A percentile compares a stretch with the other conserved stretches of the same genome.
Evolutionary conservation across 1,284 basidiomycete species (phyloP).

Genomic region (Tylopilus sp.): DNA sequence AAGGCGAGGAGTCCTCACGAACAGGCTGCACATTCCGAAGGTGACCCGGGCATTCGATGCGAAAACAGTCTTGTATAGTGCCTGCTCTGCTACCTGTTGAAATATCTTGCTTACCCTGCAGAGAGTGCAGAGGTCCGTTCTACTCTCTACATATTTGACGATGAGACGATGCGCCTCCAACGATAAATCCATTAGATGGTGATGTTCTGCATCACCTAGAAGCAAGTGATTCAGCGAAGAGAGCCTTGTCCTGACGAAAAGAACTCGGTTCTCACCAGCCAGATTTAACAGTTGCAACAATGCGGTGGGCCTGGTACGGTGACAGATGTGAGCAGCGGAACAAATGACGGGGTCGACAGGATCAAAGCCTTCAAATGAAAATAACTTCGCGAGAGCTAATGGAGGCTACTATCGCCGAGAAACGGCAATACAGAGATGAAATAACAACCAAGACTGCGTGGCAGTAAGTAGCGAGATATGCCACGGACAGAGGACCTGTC

Average conservation of each 20-base stretch:
- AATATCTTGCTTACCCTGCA: constrained; percentile 64
- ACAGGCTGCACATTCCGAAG: constrained; percentile 53
- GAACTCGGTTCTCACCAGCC: constrained; percentile 21
- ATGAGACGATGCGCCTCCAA: constrained; percentile 63
- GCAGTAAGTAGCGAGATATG: constrained; percentile 13
- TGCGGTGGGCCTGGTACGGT: not conserved
- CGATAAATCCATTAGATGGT: constrained; percentile 59
- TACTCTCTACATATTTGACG: constrained; percentile 56
- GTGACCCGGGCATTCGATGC: constrained; percentile 50
- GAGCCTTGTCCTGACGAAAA: not conserved
- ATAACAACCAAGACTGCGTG: not conserved
- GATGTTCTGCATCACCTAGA: constrained; percentile 29
- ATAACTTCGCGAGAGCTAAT: not conserved
- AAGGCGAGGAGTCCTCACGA: constrained; percentile 55
- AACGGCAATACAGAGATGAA: constrained; percentile 4
- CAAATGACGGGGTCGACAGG: not conserved
- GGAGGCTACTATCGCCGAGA: not conserved
- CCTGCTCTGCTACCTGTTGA: constrained; percentile 59
- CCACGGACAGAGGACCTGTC: not conserved
- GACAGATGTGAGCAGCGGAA: not conserved
- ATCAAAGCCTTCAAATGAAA: not conserved
- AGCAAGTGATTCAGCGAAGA: not conserved
- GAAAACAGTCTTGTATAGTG: constrained; percentile 64
- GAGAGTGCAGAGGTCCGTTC: constrained; percentile 59
- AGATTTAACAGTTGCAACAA: constrained; percentile 3